Evolutionary conservation across 2,329 filamentous ascomycete species (phyloP).

Genomic region (Fusarium sterilihyphosum): DNA sequence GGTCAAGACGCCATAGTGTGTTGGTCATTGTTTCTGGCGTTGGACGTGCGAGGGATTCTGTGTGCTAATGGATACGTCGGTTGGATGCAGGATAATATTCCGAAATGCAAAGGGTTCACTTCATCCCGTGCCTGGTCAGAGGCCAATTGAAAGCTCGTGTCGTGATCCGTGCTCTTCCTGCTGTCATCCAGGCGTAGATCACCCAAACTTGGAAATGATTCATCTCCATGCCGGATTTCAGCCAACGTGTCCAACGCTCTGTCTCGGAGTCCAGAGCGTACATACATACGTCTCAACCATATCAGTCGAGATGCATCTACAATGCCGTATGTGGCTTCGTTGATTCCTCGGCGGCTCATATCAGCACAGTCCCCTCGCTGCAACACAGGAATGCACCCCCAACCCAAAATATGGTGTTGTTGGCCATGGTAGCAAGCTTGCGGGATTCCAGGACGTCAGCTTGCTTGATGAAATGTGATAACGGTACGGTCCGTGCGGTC

Average conservation of each 20-base stretch:
- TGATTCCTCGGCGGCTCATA: constrained; percentile 1
- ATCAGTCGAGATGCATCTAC: constrained; percentile 26
- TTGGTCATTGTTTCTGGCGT: constrained; percentile 17
- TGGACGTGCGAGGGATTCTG: background rate
- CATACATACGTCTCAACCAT: background rate
- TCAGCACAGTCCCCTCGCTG: background rate
- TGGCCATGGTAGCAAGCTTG: constrained; percentile 17
- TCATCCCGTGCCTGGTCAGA: background rate
- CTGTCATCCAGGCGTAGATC: background rate
- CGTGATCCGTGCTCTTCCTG: constrained; percentile 4
- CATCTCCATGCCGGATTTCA: constrained; percentile 18
- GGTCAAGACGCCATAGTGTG: constrained; percentile 9
- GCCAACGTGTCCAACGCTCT: constrained; percentile 11
- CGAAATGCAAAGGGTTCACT: background rate
- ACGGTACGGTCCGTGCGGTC: constrained; percentile 38
- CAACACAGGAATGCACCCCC: constrained; percentile 28
- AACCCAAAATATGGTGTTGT: constrained; percentile 22
- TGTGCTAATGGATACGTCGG: background rate
- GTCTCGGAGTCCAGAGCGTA: background rate
- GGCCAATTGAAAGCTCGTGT: constrained; percentile 13
- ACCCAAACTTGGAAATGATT: background rate
- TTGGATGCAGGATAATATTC: background rate
- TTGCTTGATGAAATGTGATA: constrained; percentile 11
- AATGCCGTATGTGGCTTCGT: constrained; percentile 20
- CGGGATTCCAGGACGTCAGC: constrained; percentile 24